These are phyloP conservation scores for Clarireedia hainanense DNA, from an alignment of 2,329 filamentous ascomycete species.

Conservation along the genomic window DNA sequence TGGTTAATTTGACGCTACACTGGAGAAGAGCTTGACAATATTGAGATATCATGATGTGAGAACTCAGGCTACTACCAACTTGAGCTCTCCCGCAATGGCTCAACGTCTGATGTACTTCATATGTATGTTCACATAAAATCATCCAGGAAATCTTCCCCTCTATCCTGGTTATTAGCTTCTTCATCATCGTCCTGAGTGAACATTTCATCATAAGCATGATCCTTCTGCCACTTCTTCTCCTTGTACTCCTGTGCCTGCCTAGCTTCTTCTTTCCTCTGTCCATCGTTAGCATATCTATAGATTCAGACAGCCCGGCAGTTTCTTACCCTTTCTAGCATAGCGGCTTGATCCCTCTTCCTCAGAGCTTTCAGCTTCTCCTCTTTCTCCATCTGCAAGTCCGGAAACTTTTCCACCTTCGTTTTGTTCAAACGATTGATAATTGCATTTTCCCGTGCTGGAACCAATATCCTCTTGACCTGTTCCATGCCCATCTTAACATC, in stretches of 20 bases:
- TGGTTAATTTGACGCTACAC: too few relatives aligned
- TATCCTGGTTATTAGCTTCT: slow-evolving; percentile 75
- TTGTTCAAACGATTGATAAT: slow-evolving; percentile 98
- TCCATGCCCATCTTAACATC: neutral
- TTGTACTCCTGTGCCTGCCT: slow-evolving; percentile 69
- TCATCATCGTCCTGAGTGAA: slow-evolving; percentile 70
- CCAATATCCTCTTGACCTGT: slow-evolving; percentile 72
- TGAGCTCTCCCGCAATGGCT: too few relatives aligned
- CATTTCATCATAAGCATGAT: slow-evolving; percentile 95
- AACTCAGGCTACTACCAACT: too few relatives aligned
- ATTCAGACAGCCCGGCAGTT: neutral
- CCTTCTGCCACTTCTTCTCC: slow-evolving; percentile 88
- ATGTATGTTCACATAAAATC: slow-evolving; percentile 72
- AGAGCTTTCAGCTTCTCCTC: slow-evolving; percentile 68
- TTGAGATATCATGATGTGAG: too few relatives aligned
- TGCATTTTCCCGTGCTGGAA: slow-evolving; percentile 73
- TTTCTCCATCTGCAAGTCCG: slow-evolving; percentile 74
- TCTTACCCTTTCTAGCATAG: slow-evolving; percentile 52
- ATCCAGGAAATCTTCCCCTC: slow-evolving; percentile 69
- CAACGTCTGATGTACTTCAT: neutral
- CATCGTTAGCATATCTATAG: neutral
- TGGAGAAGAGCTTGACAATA: too few relatives aligned
- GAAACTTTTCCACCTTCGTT: slow-evolving; percentile 81
- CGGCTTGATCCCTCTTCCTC: slow-evolving; percentile 61
- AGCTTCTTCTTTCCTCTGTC: slow-evolving; percentile 68